Conservation (phyloP, 2,329 filamentous ascomycete species). For the Keithomyces neogunnii region DNA sequence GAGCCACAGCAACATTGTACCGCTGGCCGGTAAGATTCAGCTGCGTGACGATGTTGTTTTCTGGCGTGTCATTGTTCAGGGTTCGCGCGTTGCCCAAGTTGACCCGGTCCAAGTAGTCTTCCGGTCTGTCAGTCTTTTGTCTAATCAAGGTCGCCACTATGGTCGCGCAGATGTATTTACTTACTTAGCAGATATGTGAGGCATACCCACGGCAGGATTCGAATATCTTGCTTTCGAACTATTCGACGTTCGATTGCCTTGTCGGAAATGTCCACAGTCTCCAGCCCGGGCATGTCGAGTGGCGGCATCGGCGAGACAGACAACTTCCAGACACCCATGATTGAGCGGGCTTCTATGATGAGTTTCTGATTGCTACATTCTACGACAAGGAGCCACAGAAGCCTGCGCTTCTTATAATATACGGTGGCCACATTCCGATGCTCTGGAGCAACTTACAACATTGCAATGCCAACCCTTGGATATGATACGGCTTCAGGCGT, state of each 20-base stretch:
- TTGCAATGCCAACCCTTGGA: too few relatives aligned
- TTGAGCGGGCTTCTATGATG: neutral
- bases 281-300: conserved; percentile 22
- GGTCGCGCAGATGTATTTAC: neutral
- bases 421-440: too few relatives aligned
- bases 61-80: conserved; percentile 24
- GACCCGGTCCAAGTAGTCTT: conserved; percentile 20
- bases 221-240: conserved; percentile 22
- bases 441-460: too few relatives aligned
- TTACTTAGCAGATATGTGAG: conserved; percentile 22
- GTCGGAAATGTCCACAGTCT: conserved; percentile 24
- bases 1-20: conserved; percentile 22
- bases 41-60: conserved; percentile 22
- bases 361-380: too few relatives aligned
- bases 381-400: too few relatives aligned
- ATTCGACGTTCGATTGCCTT: conserved; percentile 25
- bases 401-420: too few relatives aligned
- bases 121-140: neutral
- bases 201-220: conserved; percentile 25
- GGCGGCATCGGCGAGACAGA: conserved; percentile 18
- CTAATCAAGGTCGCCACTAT: neutral
- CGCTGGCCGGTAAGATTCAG: conserved; percentile 22
- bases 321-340: conserved; percentile 14
- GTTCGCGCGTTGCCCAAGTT: conserved; percentile 25
- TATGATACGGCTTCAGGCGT: too few relatives aligned